Percentiles rank a stretch among this genome's conserved stretches.
Conservation (phyloP, 441 rosid genomes). For the Gossypium schwendimanii region DNA sequence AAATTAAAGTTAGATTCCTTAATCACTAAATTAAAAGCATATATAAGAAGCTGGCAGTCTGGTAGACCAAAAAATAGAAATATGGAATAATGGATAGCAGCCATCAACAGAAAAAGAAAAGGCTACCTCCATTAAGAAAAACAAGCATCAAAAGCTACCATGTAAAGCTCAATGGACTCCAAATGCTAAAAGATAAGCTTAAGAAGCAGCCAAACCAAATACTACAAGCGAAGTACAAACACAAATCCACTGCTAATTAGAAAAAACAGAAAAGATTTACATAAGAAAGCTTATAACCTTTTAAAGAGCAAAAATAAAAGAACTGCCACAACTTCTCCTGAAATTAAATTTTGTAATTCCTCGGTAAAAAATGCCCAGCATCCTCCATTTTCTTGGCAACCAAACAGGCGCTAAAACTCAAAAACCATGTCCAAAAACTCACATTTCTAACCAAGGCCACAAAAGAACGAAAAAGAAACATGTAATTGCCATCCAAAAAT, state of each 20-base stretch:
- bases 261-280: background rate
- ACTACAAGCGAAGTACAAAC: background rate
- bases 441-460: slow-evolving; percentile 13
- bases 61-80: background rate
- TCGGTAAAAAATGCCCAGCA: slow-evolving; percentile 1
- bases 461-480: slow-evolving; percentile 27
- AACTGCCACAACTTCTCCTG: slow-evolving; percentile 8
- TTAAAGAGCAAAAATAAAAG: background rate
- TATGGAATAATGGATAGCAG: background rate
- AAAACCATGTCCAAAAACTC: slow-evolving; percentile 15
- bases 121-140: background rate
- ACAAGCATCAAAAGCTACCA: background rate
- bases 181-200: background rate
- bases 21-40: background rate
- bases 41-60: background rate
- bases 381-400: slow-evolving; percentile 10
- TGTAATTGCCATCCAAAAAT: slow-evolving; percentile 12
- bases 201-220: background rate
- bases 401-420: slow-evolving; percentile 8
- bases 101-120: background rate
- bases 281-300: background rate
- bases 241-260: background rate
- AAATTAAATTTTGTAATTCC: slow-evolving; percentile 11
- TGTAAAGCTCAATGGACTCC: background rate
- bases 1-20: background rate